Conservation (phyloP, 1,139 yeast genomes). For the Candida albicans region DNA sequence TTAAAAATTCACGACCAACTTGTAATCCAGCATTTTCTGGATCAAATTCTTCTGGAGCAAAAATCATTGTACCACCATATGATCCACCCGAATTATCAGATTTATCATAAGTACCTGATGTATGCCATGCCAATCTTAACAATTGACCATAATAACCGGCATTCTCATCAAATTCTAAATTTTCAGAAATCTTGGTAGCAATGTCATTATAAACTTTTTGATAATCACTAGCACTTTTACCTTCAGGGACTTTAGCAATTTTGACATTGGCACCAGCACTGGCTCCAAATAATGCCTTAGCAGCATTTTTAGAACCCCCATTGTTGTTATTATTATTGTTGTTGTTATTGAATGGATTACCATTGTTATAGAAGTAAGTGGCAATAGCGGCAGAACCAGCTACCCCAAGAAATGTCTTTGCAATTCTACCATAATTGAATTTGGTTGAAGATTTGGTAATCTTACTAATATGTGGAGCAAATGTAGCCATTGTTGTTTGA, state of each 20-base stretch:
- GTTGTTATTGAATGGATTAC: conserved; percentile 9
- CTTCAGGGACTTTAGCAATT: conserved; percentile 25
- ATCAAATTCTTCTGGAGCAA: conserved; percentile 61
- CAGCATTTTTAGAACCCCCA: conserved; percentile 13
- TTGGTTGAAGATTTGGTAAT: conserved; percentile 3
- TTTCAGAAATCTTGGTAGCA: conserved; percentile 68
- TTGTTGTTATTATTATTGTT: conserved; percentile 13
- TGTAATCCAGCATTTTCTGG: conserved; percentile 76
- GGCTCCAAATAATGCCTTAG: conserved; percentile 20
- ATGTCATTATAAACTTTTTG: conserved; percentile 81
- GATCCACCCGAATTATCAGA: conserved; percentile 70
- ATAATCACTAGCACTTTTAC: conserved; percentile 53
- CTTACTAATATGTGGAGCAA: conserved; percentile 12
- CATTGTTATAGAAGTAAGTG: conserved; percentile 15
- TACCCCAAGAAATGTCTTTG: conserved; percentile 16
- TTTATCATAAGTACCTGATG: conserved; percentile 68
- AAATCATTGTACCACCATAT: conserved; percentile 81
- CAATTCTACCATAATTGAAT: conserved; percentile 6
- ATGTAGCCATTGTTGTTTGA: conserved; percentile 14
- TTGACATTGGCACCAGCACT: conserved; percentile 22
- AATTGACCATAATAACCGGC: conserved; percentile 66
- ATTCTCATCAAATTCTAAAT: conserved; percentile 74
- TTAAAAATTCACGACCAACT: conserved; percentile 64
- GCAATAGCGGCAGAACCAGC: conserved; percentile 26
- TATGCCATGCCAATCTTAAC: conserved; percentile 75